A percentile compares a stretch with the other conserved stretches of the same genome.
Evolutionary conservation across 768 basidiomycete species (phyloP).

Genomic region (Gymnopilus junonius): DNA sequence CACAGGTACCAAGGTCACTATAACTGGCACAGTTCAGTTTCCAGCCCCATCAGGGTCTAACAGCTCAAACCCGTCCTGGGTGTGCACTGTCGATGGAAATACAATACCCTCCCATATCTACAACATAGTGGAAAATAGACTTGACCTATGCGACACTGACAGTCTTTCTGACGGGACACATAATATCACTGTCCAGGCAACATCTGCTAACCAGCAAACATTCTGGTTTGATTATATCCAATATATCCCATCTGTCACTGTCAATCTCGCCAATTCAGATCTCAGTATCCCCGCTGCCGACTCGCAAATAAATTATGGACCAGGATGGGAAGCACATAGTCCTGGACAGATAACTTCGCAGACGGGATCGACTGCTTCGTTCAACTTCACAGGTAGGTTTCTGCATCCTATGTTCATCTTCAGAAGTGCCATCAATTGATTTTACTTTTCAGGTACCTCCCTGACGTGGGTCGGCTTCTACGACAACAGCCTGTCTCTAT

Average conservation of each 20-base stretch:
- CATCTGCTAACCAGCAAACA: slow-evolving; percentile 18
- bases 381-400: slow-evolving; percentile 30
- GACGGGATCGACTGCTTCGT: slow-evolving; percentile 24
- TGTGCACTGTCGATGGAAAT: slow-evolving; percentile 16
- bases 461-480: slow-evolving; percentile 30
- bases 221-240: slow-evolving; percentile 35
- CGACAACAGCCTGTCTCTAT: slow-evolving; percentile 25
- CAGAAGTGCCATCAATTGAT: background rate
- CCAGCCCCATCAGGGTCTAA: slow-evolving; percentile 2
- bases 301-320: slow-evolving; percentile 22
- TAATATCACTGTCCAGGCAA: slow-evolving; percentile 26
- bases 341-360: slow-evolving; percentile 8
- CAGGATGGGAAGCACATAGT: slow-evolving; percentile 19
- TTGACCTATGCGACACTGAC: slow-evolving; percentile 21
- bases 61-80: slow-evolving; percentile 13
- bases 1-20: slow-evolving; percentile 12
- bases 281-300: slow-evolving; percentile 19
- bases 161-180: slow-evolving; percentile 24
- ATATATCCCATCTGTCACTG: slow-evolving; percentile 23
- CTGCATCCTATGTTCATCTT: background rate
- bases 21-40: slow-evolving; percentile 15
- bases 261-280: slow-evolving; percentile 16
- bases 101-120: background rate
- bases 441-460: slow-evolving; percentile 25
- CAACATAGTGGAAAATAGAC: slow-evolving; percentile 20